Base-by-base conservation (phyloP, 345 rosid species). In the Aethionema arabicum region DNA sequence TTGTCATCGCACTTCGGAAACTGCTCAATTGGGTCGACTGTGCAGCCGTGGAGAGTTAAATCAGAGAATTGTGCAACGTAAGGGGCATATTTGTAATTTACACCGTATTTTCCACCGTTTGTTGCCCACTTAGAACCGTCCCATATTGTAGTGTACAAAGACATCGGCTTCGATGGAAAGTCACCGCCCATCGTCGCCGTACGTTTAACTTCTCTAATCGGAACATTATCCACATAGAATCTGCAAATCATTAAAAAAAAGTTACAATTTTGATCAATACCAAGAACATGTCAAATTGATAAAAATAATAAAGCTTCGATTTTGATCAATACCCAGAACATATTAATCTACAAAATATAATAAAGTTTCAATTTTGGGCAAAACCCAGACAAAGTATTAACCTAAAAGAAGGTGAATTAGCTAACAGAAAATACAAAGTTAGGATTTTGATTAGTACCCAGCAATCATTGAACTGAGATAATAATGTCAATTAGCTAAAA, bases 81-180 rank as follows among this genome's bases (percentile, higher is more conserved):
- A 21, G 99, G 99, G 2, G 95, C 85, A n/a, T 93, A 93, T 70
- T 86, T 90, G 86, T 93, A 93, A 59, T 87, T 93, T 32, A 90
- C 90, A 72, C 85, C 80, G 56, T 93, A 93, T 59, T 87, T 93
- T 43, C 99, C 99, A 55, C 97, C 97, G 52, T 86, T 80, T 27
- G 99, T 93, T 11, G 98, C 98, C 98, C 98, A 92, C 59, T 76
- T 77, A 8, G 97, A 92, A 7, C 88, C 98, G 40, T 92, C 98
- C 98, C 98, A 92, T 57, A 92, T 89, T 32, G 98, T 92, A 51
- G 95, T 87, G 53, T 92, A 92, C 48, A 92, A 65, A 12, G 98
- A 87, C 98, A 92, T 92, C 5, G 97, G 96, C 80, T 92, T 92
- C 1, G 96, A 77, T 1, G 98, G 98, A 59, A 92, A 92, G 54